Percentiles rank a stretch among this genome's conserved stretches.
These are phyloP conservation scores for Pseudotsuga menziesii DNA, from an alignment of 75 land plant species.

Conservation along the genomic window DNA sequence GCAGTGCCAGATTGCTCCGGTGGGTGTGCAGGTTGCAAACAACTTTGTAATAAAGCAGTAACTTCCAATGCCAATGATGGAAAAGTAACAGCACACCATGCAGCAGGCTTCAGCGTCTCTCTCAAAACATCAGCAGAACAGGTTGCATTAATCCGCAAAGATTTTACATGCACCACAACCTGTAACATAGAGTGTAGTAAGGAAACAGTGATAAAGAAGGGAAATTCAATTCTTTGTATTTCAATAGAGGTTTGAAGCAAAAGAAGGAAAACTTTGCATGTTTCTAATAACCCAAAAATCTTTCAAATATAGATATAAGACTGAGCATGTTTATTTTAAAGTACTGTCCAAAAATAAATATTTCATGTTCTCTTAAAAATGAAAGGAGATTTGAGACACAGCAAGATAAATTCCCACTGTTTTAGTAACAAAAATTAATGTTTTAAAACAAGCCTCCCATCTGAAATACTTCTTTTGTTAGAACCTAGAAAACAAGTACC, in stretches of 20 bases:
- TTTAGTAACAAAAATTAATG: too few relatives aligned
- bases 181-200: not conserved
- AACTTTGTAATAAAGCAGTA: slow-evolving; percentile 27
- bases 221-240: not conserved
- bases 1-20: slow-evolving; percentile 16
- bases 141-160: slow-evolving; percentile 16
- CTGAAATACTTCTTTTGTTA: too few relatives aligned
- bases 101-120: slow-evolving; percentile 19
- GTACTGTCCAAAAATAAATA: too few relatives aligned
- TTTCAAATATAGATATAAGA: too few relatives aligned
- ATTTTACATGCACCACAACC: slow-evolving; percentile 29
- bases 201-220: not conserved
- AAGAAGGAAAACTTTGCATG: not conserved
- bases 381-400: too few relatives aligned
- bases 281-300: too few relatives aligned
- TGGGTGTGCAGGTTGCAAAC: slow-evolving; percentile 17
- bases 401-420: too few relatives aligned
- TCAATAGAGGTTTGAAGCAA: not conserved
- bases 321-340: too few relatives aligned
- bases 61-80: slow-evolving; percentile 22
- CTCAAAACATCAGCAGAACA: slow-evolving; percentile 15
- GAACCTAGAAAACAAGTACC: too few relatives aligned
- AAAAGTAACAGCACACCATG: slow-evolving; percentile 28
- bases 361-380: too few relatives aligned
- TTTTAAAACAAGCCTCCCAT: too few relatives aligned